Percentiles rank a stretch among this genome's conserved stretches.
phyloP scores from a whole-genome alignment of 2,329 filamentous ascomycete species.

The Cladosporium sphaerospermum region DNA sequence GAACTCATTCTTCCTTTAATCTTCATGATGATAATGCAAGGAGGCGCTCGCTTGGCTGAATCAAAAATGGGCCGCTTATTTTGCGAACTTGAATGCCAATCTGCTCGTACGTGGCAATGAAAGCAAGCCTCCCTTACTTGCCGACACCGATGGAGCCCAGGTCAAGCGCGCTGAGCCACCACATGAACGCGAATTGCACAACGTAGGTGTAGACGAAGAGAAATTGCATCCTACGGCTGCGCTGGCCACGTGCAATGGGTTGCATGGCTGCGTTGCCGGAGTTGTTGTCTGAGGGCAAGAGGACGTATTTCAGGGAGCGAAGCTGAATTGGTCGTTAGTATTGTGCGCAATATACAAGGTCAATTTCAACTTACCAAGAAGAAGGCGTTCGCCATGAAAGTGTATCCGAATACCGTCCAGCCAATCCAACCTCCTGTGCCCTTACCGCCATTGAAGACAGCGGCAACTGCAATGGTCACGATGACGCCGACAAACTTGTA shows the following conservation, averaged over 20 bases:
- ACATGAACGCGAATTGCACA: conserved; percentile 93
- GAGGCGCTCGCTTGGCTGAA: too few species aligned
- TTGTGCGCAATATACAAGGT: background rate
- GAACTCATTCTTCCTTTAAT: too few species aligned
- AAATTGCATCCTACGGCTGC: conserved; percentile 83
- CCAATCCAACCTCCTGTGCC: conserved; percentile 83
- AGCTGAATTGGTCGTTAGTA: conserved; percentile 50
- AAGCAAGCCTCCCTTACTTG: background rate
- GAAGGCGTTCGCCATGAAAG: conserved; percentile 87
- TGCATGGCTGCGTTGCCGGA: conserved; percentile 60
- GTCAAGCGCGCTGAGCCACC: conserved; percentile 57
- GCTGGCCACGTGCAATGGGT: conserved; percentile 74
- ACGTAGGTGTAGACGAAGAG: conserved; percentile 91
- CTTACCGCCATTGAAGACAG: conserved; percentile 68
- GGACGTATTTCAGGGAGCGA: conserved; percentile 89
- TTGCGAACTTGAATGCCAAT: too few species aligned
- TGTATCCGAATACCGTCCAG: conserved; percentile 85
- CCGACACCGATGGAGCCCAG: conserved; percentile 14
- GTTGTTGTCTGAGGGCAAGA: conserved; percentile 74
- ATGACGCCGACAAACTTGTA: conserved; percentile 99
- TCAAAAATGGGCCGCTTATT: too few species aligned
- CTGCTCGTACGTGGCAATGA: too few species aligned
- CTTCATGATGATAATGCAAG: too few species aligned
- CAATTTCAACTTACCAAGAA: conserved; percentile 68
- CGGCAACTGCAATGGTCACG: conserved; percentile 71